Percentiles rank a stretch among this genome's conserved stretches.
Evolutionary conservation across 345 rosid genomes (phyloP).

Genomic region (Passiflora organensis): DNA sequence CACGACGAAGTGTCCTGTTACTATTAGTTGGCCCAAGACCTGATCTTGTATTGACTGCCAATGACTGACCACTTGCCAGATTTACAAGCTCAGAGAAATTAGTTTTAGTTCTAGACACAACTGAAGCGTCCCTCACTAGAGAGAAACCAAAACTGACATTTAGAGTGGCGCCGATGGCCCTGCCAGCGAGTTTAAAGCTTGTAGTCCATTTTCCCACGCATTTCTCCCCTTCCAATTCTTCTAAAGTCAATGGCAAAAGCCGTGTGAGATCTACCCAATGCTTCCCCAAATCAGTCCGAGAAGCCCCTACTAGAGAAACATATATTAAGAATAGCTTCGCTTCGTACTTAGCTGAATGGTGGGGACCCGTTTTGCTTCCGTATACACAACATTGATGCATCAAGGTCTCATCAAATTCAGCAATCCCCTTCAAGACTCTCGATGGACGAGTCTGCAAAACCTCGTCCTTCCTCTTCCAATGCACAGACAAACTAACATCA

Average conservation of each 20-base stretch:
- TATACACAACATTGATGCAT: slow-evolving; percentile 50
- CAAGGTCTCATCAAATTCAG: slow-evolving; percentile 69
- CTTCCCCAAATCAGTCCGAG: slow-evolving; percentile 45
- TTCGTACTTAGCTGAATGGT: slow-evolving; percentile 54
- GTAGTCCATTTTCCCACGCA: slow-evolving; percentile 66
- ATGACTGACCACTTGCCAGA: slow-evolving; percentile 20
- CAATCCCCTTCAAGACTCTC: slow-evolving; percentile 44
- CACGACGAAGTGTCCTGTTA: slow-evolving; percentile 32
- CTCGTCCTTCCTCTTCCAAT: slow-evolving; percentile 68
- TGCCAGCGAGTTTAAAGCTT: slow-evolving; percentile 56
- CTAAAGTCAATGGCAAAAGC: slow-evolving; percentile 61
- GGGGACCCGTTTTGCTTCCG: slow-evolving; percentile 54
- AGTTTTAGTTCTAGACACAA: slow-evolving; percentile 29
- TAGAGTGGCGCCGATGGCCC: slow-evolving; percentile 58
- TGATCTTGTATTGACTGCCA: slow-evolving; percentile 6
- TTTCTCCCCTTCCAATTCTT: slow-evolving; percentile 60
- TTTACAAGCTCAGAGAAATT: slow-evolving; percentile 28
- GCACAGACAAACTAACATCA: slow-evolving; percentile 47
- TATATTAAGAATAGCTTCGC: slow-evolving; percentile 48
- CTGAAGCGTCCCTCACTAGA: slow-evolving; percentile 19
- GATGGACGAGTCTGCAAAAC: slow-evolving; percentile 40
- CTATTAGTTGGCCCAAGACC: slow-evolving; percentile 13
- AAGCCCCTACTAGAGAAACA: slow-evolving; percentile 42
- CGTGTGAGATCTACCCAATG: slow-evolving; percentile 76
- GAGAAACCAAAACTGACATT: slow-evolving; percentile 70